These are phyloP conservation scores for Aspergillus pseudoglaucus DNA, from an alignment of 2,329 filamentous ascomycete species.

Conservation along the genomic window DNA sequence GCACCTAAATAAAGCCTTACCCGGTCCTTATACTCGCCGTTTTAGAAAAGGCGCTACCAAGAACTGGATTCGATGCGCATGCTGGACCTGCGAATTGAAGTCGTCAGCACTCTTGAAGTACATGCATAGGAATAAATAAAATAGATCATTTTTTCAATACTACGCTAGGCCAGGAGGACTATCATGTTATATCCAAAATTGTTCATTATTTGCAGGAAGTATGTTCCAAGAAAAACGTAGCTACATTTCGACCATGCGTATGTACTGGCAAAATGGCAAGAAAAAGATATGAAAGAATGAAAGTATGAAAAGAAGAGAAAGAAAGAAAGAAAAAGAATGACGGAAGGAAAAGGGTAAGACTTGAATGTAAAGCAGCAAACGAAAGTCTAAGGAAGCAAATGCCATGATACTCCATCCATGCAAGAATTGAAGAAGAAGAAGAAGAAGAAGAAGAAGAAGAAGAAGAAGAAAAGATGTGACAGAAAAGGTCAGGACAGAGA, in stretches of 20 bases:
- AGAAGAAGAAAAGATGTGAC: constrained; percentile 2
- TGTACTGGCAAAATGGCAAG: not conserved
- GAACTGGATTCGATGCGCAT: too few species aligned
- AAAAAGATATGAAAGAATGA: constrained; percentile 1
- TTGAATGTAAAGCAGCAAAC: constrained; percentile 1
- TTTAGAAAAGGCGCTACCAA: too few species aligned
- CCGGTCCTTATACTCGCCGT: too few species aligned
- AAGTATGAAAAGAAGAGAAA: not conserved
- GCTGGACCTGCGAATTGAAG: too few species aligned
- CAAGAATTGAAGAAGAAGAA: constrained; percentile 1
- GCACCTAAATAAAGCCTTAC: too few species aligned
- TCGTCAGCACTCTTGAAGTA: too few species aligned
- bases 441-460: not conserved
- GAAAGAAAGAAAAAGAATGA: not conserved
- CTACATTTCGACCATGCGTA: not conserved
- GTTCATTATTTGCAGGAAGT: too few species aligned
- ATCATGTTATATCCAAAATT: too few species aligned
- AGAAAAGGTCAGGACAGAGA: constrained; percentile 1
- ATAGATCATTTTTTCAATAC: too few species aligned
- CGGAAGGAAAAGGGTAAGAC: too few species aligned
- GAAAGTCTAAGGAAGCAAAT: constrained; percentile 1
- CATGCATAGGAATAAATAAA: too few species aligned
- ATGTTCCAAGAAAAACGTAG: not conserved
- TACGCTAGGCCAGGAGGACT: too few species aligned
- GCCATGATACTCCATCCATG: constrained; percentile 15